Evolutionary conservation across 1,284 basidiomycete species (phyloP), one percentile per base, ranked within the genome.

Genomic region (Bothia castanella): DNA sequence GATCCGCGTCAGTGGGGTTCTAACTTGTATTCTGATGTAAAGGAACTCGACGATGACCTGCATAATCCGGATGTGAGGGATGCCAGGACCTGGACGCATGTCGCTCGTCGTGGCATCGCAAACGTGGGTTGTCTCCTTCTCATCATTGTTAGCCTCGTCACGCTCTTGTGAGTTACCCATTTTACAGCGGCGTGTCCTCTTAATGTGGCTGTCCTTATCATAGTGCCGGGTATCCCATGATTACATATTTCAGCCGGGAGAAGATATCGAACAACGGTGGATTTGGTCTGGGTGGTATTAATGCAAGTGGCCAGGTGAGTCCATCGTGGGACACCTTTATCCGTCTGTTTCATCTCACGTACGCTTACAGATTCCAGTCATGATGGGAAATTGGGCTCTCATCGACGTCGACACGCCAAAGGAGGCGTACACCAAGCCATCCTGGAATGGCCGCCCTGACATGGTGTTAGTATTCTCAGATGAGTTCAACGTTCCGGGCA

Each of bases 401-500:
- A 80, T 89, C 54, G 87, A 89, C 64, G 55, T 72, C 5, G 81
- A 87, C 48, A 89, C 87, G 0, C 87, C 87, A 2, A 55, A 71
- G 47, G 73, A 75, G 0, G 80, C 69, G 12, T 74, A 78, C 59
- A 74, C 69, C 2, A 77, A 75, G 45, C 60, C 65, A 0, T 83
- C 83, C 37, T 74, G 67, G 59, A 69, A 66, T 41, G 79, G 82
- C 49, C 76, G 77, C 3, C 69, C 76, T 8, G 56, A 77, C 29
- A 61, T 73, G 65, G 65, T 74, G 11, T 69, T 90, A 16, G 85
- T 87, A 2, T 90, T 85, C 64, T 87, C 83, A 7, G 89, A 92
- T 64, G 89, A 92, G 67, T 92, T 92, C 64, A 83, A 91, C 58
- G 72, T 72, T 29, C 82, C 86, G 29, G 86, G 79, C 1, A 73